A percentile compares a stretch with the other conserved stretches of the same genome.
Evolutionary conservation across 345 rosid genomes (phyloP).

Genomic region (Psidium friedrichsthalianum): DNA sequence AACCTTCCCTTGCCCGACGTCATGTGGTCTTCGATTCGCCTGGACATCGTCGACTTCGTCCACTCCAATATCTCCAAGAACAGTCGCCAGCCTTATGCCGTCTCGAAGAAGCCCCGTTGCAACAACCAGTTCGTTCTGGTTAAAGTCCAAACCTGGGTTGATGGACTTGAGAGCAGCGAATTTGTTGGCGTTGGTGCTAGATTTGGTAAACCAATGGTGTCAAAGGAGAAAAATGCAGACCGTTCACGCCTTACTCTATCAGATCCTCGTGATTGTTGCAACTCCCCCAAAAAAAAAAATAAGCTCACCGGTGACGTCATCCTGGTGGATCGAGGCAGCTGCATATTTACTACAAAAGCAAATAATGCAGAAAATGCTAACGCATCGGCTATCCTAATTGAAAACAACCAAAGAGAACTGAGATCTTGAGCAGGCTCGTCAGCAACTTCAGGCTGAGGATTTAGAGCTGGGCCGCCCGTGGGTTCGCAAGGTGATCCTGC

Average conservation of each 20-base stretch:
- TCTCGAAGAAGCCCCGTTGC: constrained; percentile 99
- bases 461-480: too few relatives aligned
- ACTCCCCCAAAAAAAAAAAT: constrained; percentile 45
- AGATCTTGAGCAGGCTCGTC: too few relatives aligned
- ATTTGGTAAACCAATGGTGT: constrained; percentile 71
- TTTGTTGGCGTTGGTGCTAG: constrained; percentile 98
- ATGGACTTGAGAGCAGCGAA: constrained; percentile 66
- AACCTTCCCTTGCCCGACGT: too few relatives aligned
- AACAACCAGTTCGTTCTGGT: constrained; percentile 97
- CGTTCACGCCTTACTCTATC: constrained; percentile 60
- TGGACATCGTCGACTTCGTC: too few relatives aligned
- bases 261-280: constrained; percentile 82
- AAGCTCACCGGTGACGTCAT: constrained; percentile 70
- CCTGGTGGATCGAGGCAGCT: constrained; percentile 86
- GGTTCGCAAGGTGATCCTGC: too few relatives aligned
- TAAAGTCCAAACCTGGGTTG: constrained; percentile 93
- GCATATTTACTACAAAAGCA: constrained; percentile 83
- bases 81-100: too few relatives aligned
- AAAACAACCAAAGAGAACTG: constrained; percentile 90
- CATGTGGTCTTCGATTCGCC: too few relatives aligned
- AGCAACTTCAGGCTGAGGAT: too few relatives aligned
- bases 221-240: constrained; percentile 93
- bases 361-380: constrained; percentile 82
- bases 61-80: too few relatives aligned
- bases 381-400: constrained; percentile 86